A percentile compares a stretch with the other conserved stretches of the same genome.
Conservation (phyloP, 352 stramenopile species). For the Globisporangium canariense region DNA sequence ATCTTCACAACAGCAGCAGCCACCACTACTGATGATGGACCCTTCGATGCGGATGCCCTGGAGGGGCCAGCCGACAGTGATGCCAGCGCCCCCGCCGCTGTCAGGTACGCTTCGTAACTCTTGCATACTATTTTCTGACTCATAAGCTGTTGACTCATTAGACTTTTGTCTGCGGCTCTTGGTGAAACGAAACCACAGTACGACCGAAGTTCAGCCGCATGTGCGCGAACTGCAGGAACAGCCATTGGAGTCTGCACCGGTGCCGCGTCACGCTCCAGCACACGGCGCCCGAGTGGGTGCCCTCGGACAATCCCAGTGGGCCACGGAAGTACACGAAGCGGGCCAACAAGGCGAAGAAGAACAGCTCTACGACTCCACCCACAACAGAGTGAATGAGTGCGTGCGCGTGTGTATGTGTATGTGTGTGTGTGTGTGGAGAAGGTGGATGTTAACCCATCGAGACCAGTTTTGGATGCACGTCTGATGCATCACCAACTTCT, state of each 20-base stretch:
- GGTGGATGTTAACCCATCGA: too few species aligned
- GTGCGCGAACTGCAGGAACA: slow-evolving; percentile 65
- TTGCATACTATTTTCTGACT: too few species aligned
- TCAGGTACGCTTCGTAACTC: slow-evolving; percentile 20
- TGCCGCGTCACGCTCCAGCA: slow-evolving; percentile 69
- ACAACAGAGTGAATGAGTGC: neutral
- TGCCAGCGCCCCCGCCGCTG: slow-evolving; percentile 13
- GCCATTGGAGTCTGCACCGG: slow-evolving; percentile 60
- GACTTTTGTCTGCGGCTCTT: too few species aligned
- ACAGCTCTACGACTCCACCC: neutral
- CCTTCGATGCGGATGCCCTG: slow-evolving; percentile 17
- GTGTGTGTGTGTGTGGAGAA: too few species aligned
- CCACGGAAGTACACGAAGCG: slow-evolving; percentile 21
- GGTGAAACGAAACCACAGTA: slow-evolving; percentile 12
- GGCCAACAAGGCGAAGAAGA: slow-evolving; percentile 5
- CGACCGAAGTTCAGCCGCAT: slow-evolving; percentile 48
- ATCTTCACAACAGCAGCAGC: slow-evolving; percentile 28
- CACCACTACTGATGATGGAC: slow-evolving; percentile 25
- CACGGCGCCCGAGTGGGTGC: slow-evolving; percentile 66
- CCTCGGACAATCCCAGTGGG: slow-evolving; percentile 18
- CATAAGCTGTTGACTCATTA: too few species aligned
- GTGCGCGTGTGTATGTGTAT: too few species aligned
- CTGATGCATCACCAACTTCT: too few species aligned
- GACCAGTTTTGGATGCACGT: too few species aligned
- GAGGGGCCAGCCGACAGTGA: neutral